Conservation (phyloP, 2,329 filamentous ascomycete species). For the Fusarium staphyleae region DNA sequence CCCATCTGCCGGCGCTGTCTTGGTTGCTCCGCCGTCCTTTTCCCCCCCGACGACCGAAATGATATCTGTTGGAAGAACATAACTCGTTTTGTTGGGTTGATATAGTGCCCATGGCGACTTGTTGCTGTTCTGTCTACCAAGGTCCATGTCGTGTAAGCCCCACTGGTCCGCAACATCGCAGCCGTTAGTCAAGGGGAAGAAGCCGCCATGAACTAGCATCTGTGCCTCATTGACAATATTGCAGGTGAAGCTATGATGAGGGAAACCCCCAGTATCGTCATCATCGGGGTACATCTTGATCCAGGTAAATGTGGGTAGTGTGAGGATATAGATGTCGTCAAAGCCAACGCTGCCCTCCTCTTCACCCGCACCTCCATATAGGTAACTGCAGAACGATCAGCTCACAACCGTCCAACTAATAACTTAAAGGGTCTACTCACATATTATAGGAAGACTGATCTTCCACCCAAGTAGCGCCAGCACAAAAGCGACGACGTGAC, state of each 20-base stretch:
- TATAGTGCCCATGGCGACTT: constrained; percentile 60
- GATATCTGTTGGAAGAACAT: constrained; percentile 60
- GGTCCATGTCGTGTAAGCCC: constrained; percentile 64
- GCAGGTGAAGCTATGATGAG: constrained; percentile 63
- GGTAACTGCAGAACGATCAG: constrained; percentile 53
- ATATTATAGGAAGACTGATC: constrained; percentile 71
- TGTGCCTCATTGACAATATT: constrained; percentile 62
- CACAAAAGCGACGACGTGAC: constrained; percentile 64
- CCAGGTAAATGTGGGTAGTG: constrained; percentile 68
- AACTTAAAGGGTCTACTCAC: constrained; percentile 48
- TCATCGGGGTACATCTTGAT: constrained; percentile 59
- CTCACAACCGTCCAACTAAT: neutral
- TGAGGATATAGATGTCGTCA: constrained; percentile 67
- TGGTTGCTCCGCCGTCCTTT: constrained; percentile 60
- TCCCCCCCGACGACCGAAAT: constrained; percentile 58
- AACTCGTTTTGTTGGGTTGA: constrained; percentile 55
- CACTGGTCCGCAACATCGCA: constrained; percentile 61
- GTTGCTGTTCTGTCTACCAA: constrained; percentile 57
- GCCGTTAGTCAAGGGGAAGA: constrained; percentile 55
- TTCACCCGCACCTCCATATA: constrained; percentile 65
- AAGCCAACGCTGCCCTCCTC: constrained; percentile 56
- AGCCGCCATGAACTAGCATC: constrained; percentile 69
- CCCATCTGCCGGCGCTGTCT: constrained; percentile 54
- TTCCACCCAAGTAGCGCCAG: constrained; percentile 63
- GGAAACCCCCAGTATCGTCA: constrained; percentile 49